phyloP scores from a whole-genome alignment of 805 yeast genomes.

The Starmerella stellata region DNA sequence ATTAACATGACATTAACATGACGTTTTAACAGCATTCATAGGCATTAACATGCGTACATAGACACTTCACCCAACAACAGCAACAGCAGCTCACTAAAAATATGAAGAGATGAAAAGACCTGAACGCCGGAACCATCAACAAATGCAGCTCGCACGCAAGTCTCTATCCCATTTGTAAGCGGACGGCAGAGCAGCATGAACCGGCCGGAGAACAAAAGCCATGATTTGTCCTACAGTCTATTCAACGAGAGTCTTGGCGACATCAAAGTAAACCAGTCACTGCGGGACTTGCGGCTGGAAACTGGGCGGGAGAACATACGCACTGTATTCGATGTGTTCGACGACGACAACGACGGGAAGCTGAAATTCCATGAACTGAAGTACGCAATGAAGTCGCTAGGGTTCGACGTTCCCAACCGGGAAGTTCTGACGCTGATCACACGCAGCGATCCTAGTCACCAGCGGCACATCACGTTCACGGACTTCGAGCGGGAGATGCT shows the following conservation, averaged over 20 bases:
- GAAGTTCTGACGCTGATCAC: constrained; percentile 65
- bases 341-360: constrained; percentile 76
- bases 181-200: neutral
- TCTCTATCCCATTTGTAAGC: no score
- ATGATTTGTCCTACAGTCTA: neutral
- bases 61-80: no score
- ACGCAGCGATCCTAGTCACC: constrained; percentile 43
- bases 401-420: constrained; percentile 66
- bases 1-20: no score
- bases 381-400: constrained; percentile 86
- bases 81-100: no score
- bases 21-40: no score
- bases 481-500: constrained; percentile 68
- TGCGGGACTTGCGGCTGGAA: constrained; percentile 14
- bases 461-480: constrained; percentile 42
- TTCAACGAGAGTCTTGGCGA: constrained; percentile 1
- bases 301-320: constrained; percentile 42
- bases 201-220: neutral
- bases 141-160: no score
- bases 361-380: constrained; percentile 85
- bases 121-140: no score
- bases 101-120: no score
- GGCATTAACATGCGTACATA: no score
- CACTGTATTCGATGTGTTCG: constrained; percentile 82
- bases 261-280: neutral